These are phyloP conservation scores for Erythrophleum ivorense DNA, from an alignment of 331 rosid species.

Conservation along the genomic window DNA sequence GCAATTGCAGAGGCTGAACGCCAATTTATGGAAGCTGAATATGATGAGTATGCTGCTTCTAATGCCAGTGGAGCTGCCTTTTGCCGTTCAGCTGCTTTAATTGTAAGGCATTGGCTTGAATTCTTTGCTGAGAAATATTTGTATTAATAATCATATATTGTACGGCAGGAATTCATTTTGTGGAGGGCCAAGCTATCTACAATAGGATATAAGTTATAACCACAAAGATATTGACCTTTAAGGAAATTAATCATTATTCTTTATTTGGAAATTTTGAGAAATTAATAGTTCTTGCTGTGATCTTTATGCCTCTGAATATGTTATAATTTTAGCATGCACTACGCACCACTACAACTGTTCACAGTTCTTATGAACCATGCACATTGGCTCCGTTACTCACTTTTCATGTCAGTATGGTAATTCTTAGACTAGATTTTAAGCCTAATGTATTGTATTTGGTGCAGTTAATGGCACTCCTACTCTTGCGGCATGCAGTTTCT, in stretches of 20 bases:
- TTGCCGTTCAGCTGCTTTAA: slow-evolving; percentile 92
- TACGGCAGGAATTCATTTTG: background rate
- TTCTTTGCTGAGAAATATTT: slow-evolving; percentile 5
- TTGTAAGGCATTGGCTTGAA: slow-evolving; percentile 57
- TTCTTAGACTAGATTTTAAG: slow-evolving; percentile 21
- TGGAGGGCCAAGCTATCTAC: slow-evolving; percentile 1
- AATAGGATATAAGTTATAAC: background rate
- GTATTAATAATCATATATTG: background rate
- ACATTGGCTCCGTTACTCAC: background rate
- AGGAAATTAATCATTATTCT: background rate
- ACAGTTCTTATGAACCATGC: background rate
- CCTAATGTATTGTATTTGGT: slow-evolving; percentile 35
- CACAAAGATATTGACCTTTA: slow-evolving; percentile 1
- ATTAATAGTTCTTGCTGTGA: slow-evolving; percentile 11
- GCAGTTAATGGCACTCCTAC: slow-evolving; percentile 94
- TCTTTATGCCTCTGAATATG: slow-evolving; percentile 11
- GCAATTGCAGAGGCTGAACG: slow-evolving; percentile 97
- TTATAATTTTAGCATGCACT: background rate
- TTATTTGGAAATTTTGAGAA: background rate
- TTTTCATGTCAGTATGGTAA: background rate
- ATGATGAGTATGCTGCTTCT: slow-evolving; percentile 88
- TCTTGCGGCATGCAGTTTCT: slow-evolving; percentile 85
- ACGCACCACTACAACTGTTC: too few relatives aligned
- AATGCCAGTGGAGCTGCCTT: slow-evolving; percentile 90
- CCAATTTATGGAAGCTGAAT: slow-evolving; percentile 84